Evolutionary conservation across 2,329 filamentous ascomycete genomes (phyloP), one percentile per base, ranked within the genome.

Genomic region (Lasiodiplodia theobromae): DNA sequence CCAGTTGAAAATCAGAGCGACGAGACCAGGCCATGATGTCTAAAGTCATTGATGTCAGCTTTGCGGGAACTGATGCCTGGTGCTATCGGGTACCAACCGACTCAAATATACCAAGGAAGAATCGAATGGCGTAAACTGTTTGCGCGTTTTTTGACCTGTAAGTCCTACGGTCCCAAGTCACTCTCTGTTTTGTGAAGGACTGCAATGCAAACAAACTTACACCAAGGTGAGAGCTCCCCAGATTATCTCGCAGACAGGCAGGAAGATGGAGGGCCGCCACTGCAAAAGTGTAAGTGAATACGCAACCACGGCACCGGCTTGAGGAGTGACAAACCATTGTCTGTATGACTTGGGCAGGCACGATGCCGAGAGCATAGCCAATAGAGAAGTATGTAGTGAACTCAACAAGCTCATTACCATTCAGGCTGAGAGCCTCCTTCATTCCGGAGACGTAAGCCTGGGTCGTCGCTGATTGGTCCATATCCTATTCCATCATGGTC

Each of bases 401-500:
- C 53, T 69, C 69, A 11, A 70, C 69, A 31, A 71, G 49, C 66
- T 71, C 70, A 25, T 71, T 71, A 12, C 70, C 70, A 25, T 69
- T 67, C 16, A 71, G 37, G 8, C 53, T 38, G 66, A 71, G 52
- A 21, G 69, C 68, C 40, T 71, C 71, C n/a, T 71, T 71, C 71
- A 70, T 71, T 44, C 69, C 71, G 23, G 69, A 68, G 37, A 71
- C 71, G n/a, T 71, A 71, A 8, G 67, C 57, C 37, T 68, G 56
- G 21, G 67, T 68, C 5, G 56, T 68, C 53, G 89, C 80, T 63
- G 86, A 81, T 0, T 87, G 87, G 73, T 85, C 89, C 34, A 90
- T 85, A 73, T 89, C 88, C 74, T 81, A 84, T 81, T 85, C 87
- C 3, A 86, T 10, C 6, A 11, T 6, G 21, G 40, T 63, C 40